Evolutionary conservation across 129 eudicot genomes (phyloP).

Genomic region (Chrysanthemum lavandulifolium): DNA sequence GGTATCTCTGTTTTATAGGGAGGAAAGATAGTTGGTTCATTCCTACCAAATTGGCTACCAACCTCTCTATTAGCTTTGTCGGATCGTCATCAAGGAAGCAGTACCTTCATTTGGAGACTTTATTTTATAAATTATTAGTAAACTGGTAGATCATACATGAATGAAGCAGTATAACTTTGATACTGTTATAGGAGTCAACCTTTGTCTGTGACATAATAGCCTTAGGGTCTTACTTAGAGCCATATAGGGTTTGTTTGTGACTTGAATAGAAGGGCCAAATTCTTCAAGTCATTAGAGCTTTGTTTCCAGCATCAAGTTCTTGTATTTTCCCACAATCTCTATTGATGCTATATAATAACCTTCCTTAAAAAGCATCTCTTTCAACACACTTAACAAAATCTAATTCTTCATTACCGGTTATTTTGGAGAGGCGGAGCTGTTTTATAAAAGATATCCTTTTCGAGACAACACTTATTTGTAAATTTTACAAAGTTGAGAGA

Average conservation of each 20-base stretch:
- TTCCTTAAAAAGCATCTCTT: background rate
- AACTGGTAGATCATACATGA: background rate
- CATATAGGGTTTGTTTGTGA: background rate
- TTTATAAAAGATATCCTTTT: background rate
- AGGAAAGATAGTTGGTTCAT: slow-evolving; percentile 97
- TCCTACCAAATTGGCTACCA: slow-evolving; percentile 88
- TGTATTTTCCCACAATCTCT: background rate
- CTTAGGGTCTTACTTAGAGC: background rate
- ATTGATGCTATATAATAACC: too few relatives aligned
- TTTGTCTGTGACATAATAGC: background rate
- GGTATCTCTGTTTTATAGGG: slow-evolving; percentile 57
- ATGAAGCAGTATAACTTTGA: slow-evolving; percentile 3
- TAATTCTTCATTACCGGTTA: background rate
- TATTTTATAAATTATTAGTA: background rate
- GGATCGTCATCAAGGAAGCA: slow-evolving; percentile 81
- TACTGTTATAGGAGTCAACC: background rate
- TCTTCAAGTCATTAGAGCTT: background rate
- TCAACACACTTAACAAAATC: background rate
- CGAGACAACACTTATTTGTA: slow-evolving; percentile 1
- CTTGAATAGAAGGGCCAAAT: background rate
- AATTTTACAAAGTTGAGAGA: background rate
- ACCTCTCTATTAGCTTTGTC: slow-evolving; percentile 85
- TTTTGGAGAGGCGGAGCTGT: background rate
- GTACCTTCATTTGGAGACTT: slow-evolving; percentile 32
- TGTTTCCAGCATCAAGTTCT: background rate